phyloP scores from a whole-genome alignment of 2,329 filamentous ascomycete genomes.

The Kalaharituber pfeilii region DNA sequence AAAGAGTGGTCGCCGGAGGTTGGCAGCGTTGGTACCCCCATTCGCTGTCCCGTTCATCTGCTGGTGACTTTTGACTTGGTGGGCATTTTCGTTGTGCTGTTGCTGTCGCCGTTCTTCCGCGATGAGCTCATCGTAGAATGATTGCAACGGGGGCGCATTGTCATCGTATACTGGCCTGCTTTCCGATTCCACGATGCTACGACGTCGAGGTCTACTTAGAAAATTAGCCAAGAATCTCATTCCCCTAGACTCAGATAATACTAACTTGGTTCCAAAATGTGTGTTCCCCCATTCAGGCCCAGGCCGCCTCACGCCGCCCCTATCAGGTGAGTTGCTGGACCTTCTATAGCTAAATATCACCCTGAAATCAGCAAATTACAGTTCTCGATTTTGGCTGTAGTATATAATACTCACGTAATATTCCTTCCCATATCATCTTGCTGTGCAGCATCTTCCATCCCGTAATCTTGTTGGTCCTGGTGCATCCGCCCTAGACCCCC shows the following conservation, averaged over 20 bases:
- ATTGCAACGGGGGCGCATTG: not conserved
- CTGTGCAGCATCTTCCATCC: not conserved
- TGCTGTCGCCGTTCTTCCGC: not conserved
- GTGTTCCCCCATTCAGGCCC: not conserved
- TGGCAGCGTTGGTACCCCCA: not conserved
- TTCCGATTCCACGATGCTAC: not conserved
- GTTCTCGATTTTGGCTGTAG: too few relatives aligned
- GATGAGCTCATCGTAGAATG: not conserved
- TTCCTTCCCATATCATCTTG: not conserved
- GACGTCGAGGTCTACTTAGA: not conserved
- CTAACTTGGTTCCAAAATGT: constrained; percentile 1
- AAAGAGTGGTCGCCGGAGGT: not conserved
- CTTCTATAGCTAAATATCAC: not conserved
- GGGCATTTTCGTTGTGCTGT: not conserved
- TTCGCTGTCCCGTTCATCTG: not conserved
- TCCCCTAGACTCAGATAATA: not conserved
- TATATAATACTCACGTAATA: too few relatives aligned
- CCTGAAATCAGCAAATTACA: too few relatives aligned
- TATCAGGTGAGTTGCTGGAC: not conserved
- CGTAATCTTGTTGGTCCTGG: not conserved
- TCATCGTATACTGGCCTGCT: not conserved
- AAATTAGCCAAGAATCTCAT: not conserved
- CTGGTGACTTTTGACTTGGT: not conserved
- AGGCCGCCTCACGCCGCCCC: not conserved
- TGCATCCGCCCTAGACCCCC: not conserved